These are phyloP conservation scores for Colletotrichum echinochloae DNA, from an alignment of 2,329 filamentous ascomycete genomes.

Conservation along the genomic window DNA sequence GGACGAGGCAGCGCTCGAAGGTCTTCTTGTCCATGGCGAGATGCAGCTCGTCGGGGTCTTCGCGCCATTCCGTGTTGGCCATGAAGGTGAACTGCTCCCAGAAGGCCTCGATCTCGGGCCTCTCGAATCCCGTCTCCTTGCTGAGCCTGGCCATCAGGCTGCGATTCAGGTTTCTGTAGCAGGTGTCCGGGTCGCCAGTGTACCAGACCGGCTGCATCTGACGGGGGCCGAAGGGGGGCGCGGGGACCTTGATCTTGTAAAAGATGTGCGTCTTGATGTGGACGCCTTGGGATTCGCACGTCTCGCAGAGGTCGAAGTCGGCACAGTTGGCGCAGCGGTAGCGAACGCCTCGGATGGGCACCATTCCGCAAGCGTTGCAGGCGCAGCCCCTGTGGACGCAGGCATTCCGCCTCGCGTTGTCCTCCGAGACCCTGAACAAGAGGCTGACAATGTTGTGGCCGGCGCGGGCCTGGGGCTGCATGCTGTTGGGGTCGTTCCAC, in stretches of 20 bases:
- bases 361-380: slow-evolving; percentile 89
- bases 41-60: slow-evolving; percentile 81
- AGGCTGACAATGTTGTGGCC: slow-evolving; percentile 87
- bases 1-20: slow-evolving; percentile 91
- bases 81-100: slow-evolving; percentile 98
- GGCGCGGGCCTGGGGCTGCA: slow-evolving; percentile 59
- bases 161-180: slow-evolving; percentile 75
- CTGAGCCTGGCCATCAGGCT: slow-evolving; percentile 76
- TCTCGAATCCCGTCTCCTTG: slow-evolving; percentile 81
- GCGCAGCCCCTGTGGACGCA: slow-evolving; percentile 93
- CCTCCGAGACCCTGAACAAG: slow-evolving; percentile 92
- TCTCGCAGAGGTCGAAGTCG: slow-evolving; percentile 95
- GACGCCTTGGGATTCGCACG: slow-evolving; percentile 82
- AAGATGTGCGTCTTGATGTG: slow-evolving; percentile 95
- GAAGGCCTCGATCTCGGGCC: slow-evolving; percentile 88
- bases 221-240: slow-evolving; percentile 83
- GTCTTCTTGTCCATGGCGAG: slow-evolving; percentile 92
- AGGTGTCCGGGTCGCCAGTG: slow-evolving; percentile 83
- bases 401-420: slow-evolving; percentile 87
- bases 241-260: slow-evolving; percentile 93
- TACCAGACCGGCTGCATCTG: slow-evolving; percentile 89
- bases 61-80: slow-evolving; percentile 85
- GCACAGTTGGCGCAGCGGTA: slow-evolving; percentile 97
- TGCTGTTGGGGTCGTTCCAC: slow-evolving; percentile 60
- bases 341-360: slow-evolving; percentile 90